These are phyloP conservation scores for Laguncularia racemosa DNA, from an alignment of 345 rosid genomes.

Conservation along the genomic window DNA sequence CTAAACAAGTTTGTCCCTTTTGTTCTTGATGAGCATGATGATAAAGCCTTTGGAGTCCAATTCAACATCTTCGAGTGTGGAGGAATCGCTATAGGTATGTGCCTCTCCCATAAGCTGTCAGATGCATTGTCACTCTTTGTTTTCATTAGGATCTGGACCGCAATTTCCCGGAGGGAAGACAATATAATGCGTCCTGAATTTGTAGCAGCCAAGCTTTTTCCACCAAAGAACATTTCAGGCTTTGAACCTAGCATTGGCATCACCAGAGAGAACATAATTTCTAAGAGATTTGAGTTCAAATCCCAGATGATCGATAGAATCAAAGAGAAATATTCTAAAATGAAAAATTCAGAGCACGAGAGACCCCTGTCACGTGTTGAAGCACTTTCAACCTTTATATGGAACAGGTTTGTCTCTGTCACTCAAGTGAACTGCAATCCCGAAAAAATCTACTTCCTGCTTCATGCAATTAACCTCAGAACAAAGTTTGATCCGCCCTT, in stretches of 20 bases:
- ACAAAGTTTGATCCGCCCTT: conserved; percentile 10
- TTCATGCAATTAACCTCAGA: conserved; percentile 25
- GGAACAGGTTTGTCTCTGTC: conserved; percentile 16
- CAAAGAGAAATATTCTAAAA: conserved; percentile 8
- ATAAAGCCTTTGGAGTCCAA: conserved; percentile 16
- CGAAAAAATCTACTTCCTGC: conserved; percentile 1
- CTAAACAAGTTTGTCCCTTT: conserved; percentile 17
- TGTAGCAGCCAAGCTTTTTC: conserved; percentile 21
- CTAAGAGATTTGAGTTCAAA: conserved; percentile 24
- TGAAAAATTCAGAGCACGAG: not conserved
- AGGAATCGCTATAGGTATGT: conserved; percentile 20
- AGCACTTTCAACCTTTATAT: conserved; percentile 30
- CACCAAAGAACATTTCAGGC: conserved; percentile 13
- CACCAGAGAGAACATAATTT: conserved; percentile 9
- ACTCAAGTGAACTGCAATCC: conserved; percentile 1
- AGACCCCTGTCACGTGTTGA: conserved; percentile 26
- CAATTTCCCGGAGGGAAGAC: conserved; percentile 16
- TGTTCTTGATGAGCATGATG: conserved; percentile 4
- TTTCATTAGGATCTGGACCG: conserved; percentile 27
- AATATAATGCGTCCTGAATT: conserved; percentile 10
- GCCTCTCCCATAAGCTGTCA: conserved; percentile 24
- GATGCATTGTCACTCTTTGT: conserved; percentile 17
- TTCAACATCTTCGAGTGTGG: conserved; percentile 24
- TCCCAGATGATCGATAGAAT: conserved; percentile 11
- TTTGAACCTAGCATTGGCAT: conserved; percentile 5